Conservation (phyloP, 1,139 yeast genomes). For the Saccharomyces hybrid region DNA sequence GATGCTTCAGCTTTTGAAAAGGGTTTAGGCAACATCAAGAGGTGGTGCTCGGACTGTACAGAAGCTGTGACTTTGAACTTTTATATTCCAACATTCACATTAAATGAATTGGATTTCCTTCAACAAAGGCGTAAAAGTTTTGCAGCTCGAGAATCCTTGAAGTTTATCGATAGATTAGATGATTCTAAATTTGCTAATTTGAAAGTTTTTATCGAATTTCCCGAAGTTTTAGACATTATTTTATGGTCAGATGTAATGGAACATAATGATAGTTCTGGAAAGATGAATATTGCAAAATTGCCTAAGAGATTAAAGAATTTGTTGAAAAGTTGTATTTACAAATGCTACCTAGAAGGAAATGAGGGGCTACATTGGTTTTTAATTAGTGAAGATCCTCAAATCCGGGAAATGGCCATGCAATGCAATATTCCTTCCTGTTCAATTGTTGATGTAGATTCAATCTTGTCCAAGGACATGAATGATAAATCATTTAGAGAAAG, state of each 20-base stretch:
- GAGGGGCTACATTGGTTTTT: conserved; percentile 25
- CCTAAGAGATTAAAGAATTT: conserved; percentile 26
- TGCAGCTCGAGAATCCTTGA: conserved; percentile 26
- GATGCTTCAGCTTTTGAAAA: conserved; percentile 30
- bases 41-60: conserved; percentile 19
- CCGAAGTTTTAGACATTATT: conserved; percentile 24
- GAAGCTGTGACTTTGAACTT: conserved; percentile 16
- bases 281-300: conserved; percentile 8
- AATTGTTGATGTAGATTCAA: conserved; percentile 26
- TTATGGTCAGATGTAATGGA: conserved; percentile 25
- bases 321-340: conserved; percentile 27
- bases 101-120: conserved; percentile 27
- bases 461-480: conserved; percentile 22
- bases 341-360: conserved; percentile 21
- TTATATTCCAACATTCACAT: conserved; percentile 27
- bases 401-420: conserved; percentile 20
- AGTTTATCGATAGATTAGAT: conserved; percentile 22
- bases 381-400: conserved; percentile 25
- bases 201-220: conserved; percentile 24
- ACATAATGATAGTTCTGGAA: conserved; percentile 10
- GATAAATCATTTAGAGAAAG: conserved; percentile 20
- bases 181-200: conserved; percentile 7
- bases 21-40: conserved; percentile 28
- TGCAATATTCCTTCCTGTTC: conserved; percentile 27
- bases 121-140: conserved; percentile 22